phyloP scores from a whole-genome alignment of 169 alveolate genomes.

The Sarcocystis neurona region DNA sequence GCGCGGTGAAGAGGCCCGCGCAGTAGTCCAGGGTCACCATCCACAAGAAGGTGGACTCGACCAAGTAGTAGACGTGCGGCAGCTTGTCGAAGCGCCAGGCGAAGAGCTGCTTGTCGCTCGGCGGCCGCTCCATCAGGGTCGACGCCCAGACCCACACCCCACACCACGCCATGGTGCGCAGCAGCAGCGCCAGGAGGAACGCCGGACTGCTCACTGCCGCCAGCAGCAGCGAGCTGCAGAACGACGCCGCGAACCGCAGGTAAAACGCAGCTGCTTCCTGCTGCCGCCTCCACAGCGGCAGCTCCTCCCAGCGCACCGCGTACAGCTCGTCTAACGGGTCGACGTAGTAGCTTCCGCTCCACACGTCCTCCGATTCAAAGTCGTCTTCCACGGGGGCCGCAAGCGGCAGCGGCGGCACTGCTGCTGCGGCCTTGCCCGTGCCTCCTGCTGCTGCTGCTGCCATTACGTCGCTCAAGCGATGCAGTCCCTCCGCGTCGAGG shows the following conservation, averaged over 20 bases:
- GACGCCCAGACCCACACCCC: constrained; percentile 71
- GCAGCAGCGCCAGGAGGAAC: constrained; percentile 34
- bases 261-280: neutral
- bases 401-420: neutral
- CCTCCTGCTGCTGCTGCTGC: too few species aligned
- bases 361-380: neutral
- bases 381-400: too few species aligned
- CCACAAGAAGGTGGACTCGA: constrained; percentile 68
- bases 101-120: constrained; percentile 35
- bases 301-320: neutral
- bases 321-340: neutral
- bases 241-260: neutral
- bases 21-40: constrained; percentile 70
- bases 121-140: constrained; percentile 59
- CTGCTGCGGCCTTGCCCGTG: neutral
- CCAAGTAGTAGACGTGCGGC: constrained; percentile 63
- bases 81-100: constrained; percentile 60
- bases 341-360: neutral
- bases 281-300: neutral
- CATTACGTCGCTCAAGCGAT: too few species aligned
- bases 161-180: constrained; percentile 69
- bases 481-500: too few species aligned
- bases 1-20: constrained; percentile 63
- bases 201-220: constrained; percentile 40
- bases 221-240: neutral